Evolutionary conservation across 805 yeast genomes (phyloP).

Genomic region (Suhomyces sp.): DNA sequence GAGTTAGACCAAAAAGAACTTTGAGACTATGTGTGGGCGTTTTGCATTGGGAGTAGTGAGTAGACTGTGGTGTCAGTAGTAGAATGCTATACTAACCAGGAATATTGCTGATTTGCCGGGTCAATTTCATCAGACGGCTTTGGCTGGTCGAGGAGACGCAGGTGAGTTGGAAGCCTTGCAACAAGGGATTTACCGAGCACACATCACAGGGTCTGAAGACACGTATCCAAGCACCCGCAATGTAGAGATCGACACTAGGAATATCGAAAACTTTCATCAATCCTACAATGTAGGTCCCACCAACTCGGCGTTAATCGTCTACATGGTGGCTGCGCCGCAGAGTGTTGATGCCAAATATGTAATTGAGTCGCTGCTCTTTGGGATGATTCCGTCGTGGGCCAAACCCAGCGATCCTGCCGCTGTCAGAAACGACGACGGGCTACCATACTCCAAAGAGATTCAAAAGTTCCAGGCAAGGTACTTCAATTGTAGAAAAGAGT

Average conservation of each 20-base stretch:
- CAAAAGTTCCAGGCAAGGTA: constrained; percentile 43
- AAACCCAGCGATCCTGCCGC: constrained; percentile 38
- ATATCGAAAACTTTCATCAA: constrained; percentile 19
- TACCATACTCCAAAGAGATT: constrained; percentile 27
- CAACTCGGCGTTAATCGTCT: constrained; percentile 42
- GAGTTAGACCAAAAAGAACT: neutral
- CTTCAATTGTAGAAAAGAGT: constrained; percentile 75
- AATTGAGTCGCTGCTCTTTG: constrained; percentile 70
- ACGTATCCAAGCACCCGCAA: neutral
- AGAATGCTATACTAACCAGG: constrained; percentile 10
- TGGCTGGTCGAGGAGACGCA: constrained; percentile 1
- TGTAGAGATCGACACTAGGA: constrained; percentile 5
- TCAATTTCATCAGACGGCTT: constrained; percentile 24
- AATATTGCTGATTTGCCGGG: constrained; percentile 26
- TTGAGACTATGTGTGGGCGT: constrained; percentile 65
- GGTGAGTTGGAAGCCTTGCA: neutral
- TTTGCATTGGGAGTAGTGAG: constrained; percentile 49
- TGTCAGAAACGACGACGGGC: constrained; percentile 18
- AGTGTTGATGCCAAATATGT: constrained; percentile 14
- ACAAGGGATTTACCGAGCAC: constrained; percentile 3
- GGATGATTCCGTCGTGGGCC: constrained; percentile 71
- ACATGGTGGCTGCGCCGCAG: constrained; percentile 9
- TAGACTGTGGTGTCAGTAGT: constrained; percentile 2
- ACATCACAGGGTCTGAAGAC: constrained; percentile 8
- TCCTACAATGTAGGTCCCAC: constrained; percentile 67